Percentiles rank a stretch among this genome's conserved stretches.
phyloP scores from a whole-genome alignment of 495 filamentous ascomycete species.

The Aspergillus ellipticus region DNA sequence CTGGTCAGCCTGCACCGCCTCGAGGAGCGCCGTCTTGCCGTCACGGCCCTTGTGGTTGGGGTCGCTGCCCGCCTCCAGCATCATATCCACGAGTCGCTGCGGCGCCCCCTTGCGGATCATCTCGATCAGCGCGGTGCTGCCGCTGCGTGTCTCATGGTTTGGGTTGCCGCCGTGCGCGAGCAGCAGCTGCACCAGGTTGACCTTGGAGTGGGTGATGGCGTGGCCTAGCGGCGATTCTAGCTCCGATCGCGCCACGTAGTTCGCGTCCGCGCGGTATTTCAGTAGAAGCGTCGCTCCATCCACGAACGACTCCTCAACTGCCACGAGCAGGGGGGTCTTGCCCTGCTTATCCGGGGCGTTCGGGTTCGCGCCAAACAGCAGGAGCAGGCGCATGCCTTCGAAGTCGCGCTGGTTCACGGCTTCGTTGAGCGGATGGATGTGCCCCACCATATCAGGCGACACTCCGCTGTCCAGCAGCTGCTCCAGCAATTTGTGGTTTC shows the following conservation, averaged over 20 bases:
- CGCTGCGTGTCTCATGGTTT: conserved; percentile 37
- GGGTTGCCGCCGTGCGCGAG: conserved; percentile 47
- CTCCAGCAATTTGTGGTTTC: conserved; percentile 45
- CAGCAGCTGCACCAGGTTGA: conserved; percentile 40
- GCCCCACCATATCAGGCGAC: conserved; percentile 36
- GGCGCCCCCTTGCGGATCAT: conserved; percentile 44
- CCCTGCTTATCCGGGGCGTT: conserved; percentile 39
- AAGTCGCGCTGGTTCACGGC: conserved; percentile 42
- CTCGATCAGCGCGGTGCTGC: conserved; percentile 44
- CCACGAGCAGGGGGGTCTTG: conserved; percentile 37
- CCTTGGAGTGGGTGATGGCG: conserved; percentile 31
- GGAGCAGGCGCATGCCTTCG: conserved; percentile 44
- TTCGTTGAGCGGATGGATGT: conserved; percentile 35
- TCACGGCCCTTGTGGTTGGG: conserved; percentile 48
- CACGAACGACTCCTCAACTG: conserved; percentile 40
- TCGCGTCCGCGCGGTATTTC: conserved; percentile 50
- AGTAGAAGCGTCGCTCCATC: conserved; percentile 45
- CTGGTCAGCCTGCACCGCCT: conserved; percentile 49
- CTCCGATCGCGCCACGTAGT: conserved; percentile 34
- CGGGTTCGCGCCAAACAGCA: conserved; percentile 46
- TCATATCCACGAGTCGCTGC: conserved; percentile 38
- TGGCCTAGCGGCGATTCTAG: conserved; percentile 39
- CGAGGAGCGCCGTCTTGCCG: conserved; percentile 53
- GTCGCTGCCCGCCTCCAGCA: conserved; percentile 47
- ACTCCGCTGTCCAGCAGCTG: conserved; percentile 51